These are phyloP conservation scores for Wickerhamomyces tratensis DNA, from an alignment of 805 yeast species.

Conservation along the genomic window DNA sequence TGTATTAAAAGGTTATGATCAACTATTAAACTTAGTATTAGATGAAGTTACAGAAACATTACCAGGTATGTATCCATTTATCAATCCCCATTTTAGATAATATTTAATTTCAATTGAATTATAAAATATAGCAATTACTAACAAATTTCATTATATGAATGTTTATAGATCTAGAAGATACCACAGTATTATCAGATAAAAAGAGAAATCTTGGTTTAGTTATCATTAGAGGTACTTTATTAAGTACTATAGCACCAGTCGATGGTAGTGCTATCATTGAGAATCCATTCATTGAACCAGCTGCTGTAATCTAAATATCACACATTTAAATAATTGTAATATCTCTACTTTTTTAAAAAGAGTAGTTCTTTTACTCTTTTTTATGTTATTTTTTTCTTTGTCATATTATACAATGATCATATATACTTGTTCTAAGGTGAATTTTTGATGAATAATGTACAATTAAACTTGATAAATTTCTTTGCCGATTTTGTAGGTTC, in stretches of 20 bases:
- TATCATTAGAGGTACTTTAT: constrained; percentile 77
- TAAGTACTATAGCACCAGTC: constrained; percentile 62
- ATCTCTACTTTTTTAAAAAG: no score
- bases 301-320: no score
- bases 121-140: not conserved
- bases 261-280: constrained; percentile 64
- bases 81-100: not conserved
- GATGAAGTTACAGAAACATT: constrained; percentile 62
- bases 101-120: no score
- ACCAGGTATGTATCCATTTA: constrained; percentile 31
- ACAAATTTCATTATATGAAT: no score
- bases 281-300: constrained; percentile 47
- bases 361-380: no score
- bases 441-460: no score
- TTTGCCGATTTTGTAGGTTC: no score
- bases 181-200: constrained; percentile 38
- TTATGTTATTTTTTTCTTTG: no score
- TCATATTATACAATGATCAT: no score
- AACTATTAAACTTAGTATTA: constrained; percentile 68
- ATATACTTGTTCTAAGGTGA: no score
- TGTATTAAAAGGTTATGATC: constrained; percentile 73
- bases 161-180: constrained; percentile 48
- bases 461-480: no score
- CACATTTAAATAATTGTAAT: no score
- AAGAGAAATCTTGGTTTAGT: constrained; percentile 69